Evolutionary conservation across 2,329 filamentous ascomycete species (phyloP).

Genomic region (Annulohypoxylon truncatum): DNA sequence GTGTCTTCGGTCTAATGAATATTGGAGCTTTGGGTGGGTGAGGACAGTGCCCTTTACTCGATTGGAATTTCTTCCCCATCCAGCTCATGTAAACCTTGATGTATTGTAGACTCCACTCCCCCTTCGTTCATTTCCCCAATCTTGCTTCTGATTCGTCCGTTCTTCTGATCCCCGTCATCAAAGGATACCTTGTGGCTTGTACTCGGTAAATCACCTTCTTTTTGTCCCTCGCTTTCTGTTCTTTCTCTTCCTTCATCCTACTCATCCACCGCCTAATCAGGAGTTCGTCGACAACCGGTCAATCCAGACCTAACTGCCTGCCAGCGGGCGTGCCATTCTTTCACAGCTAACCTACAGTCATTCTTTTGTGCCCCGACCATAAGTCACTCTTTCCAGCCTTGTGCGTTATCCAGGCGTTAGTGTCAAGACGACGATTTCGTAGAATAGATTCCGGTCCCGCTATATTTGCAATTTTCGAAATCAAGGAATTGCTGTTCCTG

Average conservation of each 20-base stretch:
- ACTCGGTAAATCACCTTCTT: conserved; percentile 42
- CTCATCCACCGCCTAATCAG: conserved; percentile 47
- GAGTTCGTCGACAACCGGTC: conserved; percentile 53
- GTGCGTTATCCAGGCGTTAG: conserved; percentile 35
- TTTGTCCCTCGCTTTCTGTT: conserved; percentile 41
- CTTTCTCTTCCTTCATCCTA: conserved; percentile 47
- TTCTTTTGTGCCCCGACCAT: conserved; percentile 51
- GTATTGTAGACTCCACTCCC: conserved; percentile 45
- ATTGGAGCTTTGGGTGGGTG: conserved; percentile 18
- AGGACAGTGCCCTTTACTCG: conserved; percentile 40
- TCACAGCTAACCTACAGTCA: conserved; percentile 57
- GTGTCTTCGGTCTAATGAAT: conserved; percentile 31
- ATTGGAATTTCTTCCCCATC: conserved; percentile 37
- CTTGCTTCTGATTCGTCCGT: conserved; percentile 49
- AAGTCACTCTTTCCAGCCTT: conserved; percentile 46
- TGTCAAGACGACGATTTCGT: conserved; percentile 36
- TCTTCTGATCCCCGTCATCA: conserved; percentile 38
- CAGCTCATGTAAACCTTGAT: conserved; percentile 11
- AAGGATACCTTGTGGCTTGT: conserved; percentile 33
- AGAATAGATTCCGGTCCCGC: conserved; percentile 30
- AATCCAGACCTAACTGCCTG: conserved; percentile 57
- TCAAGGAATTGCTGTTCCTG: conserved; percentile 15
- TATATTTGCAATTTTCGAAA: conserved; percentile 28
- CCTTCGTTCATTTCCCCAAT: conserved; percentile 52
- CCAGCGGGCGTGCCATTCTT: conserved; percentile 69